Percentiles rank a stretch among this genome's conserved stretches.
Evolutionary conservation across 345 rosid genomes (phyloP).

Genomic region (Citrus australasica): DNA sequence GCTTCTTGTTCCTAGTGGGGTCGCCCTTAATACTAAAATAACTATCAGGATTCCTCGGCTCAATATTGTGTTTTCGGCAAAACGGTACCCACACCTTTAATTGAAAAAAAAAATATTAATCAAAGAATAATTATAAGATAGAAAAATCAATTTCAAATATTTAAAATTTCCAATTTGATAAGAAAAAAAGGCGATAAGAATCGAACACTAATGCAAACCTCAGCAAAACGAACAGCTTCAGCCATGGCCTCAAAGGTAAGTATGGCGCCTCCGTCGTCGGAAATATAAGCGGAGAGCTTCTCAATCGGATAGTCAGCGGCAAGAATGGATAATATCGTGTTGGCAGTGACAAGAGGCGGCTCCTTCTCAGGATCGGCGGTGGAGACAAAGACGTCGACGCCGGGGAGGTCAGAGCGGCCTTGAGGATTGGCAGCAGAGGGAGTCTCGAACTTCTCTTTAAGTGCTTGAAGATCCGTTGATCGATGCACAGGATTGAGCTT

Average conservation of each 20-base stretch:
- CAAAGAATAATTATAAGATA: background rate
- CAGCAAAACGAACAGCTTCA: conserved; percentile 81
- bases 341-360: conserved; percentile 90
- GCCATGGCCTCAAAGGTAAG: conserved; percentile 98
- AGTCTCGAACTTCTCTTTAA: conserved; percentile 71
- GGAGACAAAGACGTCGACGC: conserved; percentile 78
- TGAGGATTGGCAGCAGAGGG: conserved; percentile 73
- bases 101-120: too few species aligned
- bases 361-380: conserved; percentile 93
- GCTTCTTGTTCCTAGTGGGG: conserved; percentile 81
- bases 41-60: conserved; percentile 91
- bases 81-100: conserved; percentile 82
- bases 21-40: conserved; percentile 71
- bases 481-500: conserved; percentile 85
- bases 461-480: conserved; percentile 73
- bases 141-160: background rate
- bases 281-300: conserved; percentile 72
- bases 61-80: conserved; percentile 86
- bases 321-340: conserved; percentile 74
- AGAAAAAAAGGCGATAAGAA: too few species aligned
- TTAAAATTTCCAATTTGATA: too few species aligned
- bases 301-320: conserved; percentile 80
- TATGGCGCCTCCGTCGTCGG: conserved; percentile 89
- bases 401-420: conserved; percentile 88
- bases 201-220: conserved; percentile 25